Evolutionary conservation across 2,329 filamentous ascomycete species (phyloP).

Genomic region (Trichoderma arundinaceum): DNA sequence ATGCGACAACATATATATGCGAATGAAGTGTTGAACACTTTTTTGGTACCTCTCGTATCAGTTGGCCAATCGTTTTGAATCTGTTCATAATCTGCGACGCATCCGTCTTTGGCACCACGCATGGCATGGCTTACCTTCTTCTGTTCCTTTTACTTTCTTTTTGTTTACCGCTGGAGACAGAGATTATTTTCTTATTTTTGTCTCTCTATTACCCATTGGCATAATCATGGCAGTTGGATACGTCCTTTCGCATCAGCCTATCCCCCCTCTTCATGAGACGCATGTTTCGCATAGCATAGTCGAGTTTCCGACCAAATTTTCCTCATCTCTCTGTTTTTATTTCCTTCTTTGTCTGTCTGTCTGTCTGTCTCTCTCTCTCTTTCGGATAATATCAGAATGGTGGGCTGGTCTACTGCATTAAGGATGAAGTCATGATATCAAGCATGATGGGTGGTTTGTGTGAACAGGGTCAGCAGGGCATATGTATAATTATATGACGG

Average conservation of each 20-base stretch:
- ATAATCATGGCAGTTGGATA: not conserved
- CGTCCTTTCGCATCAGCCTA: not conserved
- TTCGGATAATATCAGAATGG: not conserved
- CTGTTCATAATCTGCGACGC: not conserved
- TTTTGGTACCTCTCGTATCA: not conserved
- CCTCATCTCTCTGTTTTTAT: not conserved
- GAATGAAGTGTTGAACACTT: not conserved
- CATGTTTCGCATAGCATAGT: not conserved
- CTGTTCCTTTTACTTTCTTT: not conserved
- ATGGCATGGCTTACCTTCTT: not conserved
- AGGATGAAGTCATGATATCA: conserved; percentile 2
- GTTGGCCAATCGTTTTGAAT: not conserved
- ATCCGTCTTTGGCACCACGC: not conserved
- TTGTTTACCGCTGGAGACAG: not conserved
- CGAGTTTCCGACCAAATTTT: not conserved
- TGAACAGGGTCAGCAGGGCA: not conserved
- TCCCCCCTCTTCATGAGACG: not conserved
- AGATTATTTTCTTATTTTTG: not conserved
- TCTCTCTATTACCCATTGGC: not conserved
- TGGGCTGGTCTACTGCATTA: not conserved
- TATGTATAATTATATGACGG: not conserved
- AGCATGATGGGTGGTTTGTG: not conserved
- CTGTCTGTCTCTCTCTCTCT: not conserved
- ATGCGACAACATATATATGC: not conserved
- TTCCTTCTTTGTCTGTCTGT: not conserved